Percentiles rank a stretch among this genome's conserved stretches.
Evolutionary conservation across 352 stramenopile genomes (phyloP).

Genomic region (Phytophthora podocarpi): DNA sequence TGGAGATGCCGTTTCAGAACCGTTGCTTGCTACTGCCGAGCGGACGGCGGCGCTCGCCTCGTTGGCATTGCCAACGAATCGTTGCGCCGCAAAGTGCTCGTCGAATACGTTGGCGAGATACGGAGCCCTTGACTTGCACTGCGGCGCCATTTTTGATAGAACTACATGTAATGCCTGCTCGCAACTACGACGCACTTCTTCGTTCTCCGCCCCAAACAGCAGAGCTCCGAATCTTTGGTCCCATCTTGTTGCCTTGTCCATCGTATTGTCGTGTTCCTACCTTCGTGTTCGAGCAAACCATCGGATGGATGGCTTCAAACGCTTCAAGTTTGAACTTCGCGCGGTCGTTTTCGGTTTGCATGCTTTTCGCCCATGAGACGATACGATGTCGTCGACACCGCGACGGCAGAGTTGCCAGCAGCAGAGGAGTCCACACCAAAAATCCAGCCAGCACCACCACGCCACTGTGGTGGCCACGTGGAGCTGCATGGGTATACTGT

Average conservation of each 20-base stretch:
- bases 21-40: too few relatives aligned
- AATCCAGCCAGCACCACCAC: conserved; percentile 15
- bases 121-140: conserved; percentile 24
- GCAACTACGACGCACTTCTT: conserved; percentile 8
- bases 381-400: neutral
- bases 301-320: conserved; percentile 19
- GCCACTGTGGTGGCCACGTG: too few relatives aligned
- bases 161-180: neutral
- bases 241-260: conserved; percentile 20
- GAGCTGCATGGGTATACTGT: too few relatives aligned
- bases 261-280: conserved; percentile 12
- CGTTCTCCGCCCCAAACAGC: conserved; percentile 5
- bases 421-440: conserved; percentile 15
- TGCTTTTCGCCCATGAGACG: conserved; percentile 17
- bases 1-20: too few relatives aligned
- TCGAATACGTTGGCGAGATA: conserved; percentile 14
- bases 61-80: too few relatives aligned
- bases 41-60: too few relatives aligned
- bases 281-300: conserved; percentile 8
- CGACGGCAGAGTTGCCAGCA: neutral
- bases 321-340: conserved; percentile 24
- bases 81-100: neutral
- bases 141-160: conserved; percentile 13
- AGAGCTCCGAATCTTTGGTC: conserved; percentile 22
- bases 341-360: conserved; percentile 1